Evolutionary conservation across 139 green algal genomes (phyloP).

Genomic region (Spirogloea muscicola): DNA sequence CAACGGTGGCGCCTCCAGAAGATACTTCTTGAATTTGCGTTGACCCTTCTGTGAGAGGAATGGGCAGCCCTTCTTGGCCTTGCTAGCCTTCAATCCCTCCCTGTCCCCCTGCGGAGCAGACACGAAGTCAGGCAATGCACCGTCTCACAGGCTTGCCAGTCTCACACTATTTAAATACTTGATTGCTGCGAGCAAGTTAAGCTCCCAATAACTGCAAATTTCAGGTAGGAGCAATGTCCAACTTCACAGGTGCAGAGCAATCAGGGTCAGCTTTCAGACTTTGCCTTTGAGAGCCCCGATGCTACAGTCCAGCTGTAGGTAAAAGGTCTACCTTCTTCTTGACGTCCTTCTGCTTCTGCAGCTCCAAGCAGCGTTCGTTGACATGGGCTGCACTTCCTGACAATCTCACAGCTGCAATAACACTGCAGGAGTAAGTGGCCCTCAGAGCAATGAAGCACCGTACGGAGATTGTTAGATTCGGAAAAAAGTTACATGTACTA

Average conservation of each 20-base stretch:
- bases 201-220: too few species aligned
- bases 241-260: too few species aligned
- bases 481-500: neutral
- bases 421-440: conserved; percentile 8
- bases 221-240: too few species aligned
- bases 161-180: too few species aligned
- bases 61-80: too few species aligned
- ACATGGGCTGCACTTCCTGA: conserved; percentile 57
- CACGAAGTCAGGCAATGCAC: neutral
- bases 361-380: conserved; percentile 86
- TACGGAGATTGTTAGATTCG: too few species aligned
- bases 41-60: neutral
- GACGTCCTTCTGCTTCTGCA: conserved; percentile 65
- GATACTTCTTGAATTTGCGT: conserved; percentile 18
- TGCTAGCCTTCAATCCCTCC: neutral
- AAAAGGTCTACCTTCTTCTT: too few species aligned
- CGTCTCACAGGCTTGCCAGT: neutral
- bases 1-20: conserved; percentile 55
- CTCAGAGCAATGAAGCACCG: too few species aligned
- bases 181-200: too few species aligned
- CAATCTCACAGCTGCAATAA: conserved; percentile 12
- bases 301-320: too few species aligned
- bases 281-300: too few species aligned
- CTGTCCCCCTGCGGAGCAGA: neutral
- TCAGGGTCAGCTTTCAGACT: too few species aligned